Evolutionary conservation across 1,284 basidiomycete species (phyloP).

Genomic region (Testicularia cyperi): DNA sequence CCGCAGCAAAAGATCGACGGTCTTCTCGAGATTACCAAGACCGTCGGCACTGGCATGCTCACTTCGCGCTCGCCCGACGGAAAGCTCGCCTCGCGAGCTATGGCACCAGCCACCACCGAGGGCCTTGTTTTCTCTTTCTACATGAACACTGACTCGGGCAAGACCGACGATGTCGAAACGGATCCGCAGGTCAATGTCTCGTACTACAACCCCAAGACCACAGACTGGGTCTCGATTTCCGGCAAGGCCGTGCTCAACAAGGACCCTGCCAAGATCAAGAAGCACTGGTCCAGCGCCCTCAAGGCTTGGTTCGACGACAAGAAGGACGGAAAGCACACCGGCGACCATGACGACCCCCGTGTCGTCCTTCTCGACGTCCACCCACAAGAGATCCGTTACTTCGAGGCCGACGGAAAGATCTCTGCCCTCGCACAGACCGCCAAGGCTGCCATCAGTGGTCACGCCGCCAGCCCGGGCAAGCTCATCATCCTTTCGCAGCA

Average conservation of each 20-base stretch:
- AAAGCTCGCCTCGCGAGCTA: slow-evolving; percentile 76
- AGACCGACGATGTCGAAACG: slow-evolving; percentile 46
- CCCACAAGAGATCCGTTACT: slow-evolving; percentile 68
- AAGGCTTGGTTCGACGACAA: slow-evolving; percentile 81
- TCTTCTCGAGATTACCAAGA: slow-evolving; percentile 38
- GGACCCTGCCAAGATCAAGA: slow-evolving; percentile 48
- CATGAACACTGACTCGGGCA: slow-evolving; percentile 50
- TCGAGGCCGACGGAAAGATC: slow-evolving; percentile 46
- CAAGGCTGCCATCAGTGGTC: slow-evolving; percentile 66
- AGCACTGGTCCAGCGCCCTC: slow-evolving; percentile 43
- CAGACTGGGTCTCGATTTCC: slow-evolving; percentile 80
- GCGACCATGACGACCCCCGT: slow-evolving; percentile 76
- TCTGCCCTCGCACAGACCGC: slow-evolving; percentile 63
- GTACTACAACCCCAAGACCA: slow-evolving; percentile 72
- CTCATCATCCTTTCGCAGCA: slow-evolving; percentile 68
- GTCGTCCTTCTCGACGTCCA: slow-evolving; percentile 77
- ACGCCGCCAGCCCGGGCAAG: slow-evolving; percentile 68
- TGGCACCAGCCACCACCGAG: slow-evolving; percentile 72
- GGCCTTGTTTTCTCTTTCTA: slow-evolving; percentile 59
- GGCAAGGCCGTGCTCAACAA: slow-evolving; percentile 67
- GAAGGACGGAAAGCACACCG: slow-evolving; percentile 81
- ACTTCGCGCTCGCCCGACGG: slow-evolving; percentile 76
- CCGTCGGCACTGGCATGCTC: slow-evolving; percentile 67
- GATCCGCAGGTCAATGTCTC: slow-evolving; percentile 47
- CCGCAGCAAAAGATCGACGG: slow-evolving; percentile 46